Conservation (phyloP, 1,284 basidiomycete species). For the Sphagnurus paluster region DNA sequence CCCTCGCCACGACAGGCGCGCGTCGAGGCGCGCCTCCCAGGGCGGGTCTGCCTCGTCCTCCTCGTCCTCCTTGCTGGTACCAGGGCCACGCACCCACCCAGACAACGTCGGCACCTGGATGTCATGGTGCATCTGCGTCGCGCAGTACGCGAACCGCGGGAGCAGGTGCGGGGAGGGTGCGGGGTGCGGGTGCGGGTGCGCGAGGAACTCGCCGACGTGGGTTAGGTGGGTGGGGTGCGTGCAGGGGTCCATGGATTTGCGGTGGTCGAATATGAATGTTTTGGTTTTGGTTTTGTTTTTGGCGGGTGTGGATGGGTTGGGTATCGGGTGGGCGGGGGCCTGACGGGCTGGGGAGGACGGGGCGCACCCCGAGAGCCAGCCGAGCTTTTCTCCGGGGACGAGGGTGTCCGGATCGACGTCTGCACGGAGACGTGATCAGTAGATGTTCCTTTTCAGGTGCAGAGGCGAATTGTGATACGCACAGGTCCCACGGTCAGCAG, state of each 20-base stretch:
- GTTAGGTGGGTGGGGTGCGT: slow-evolving; percentile 49
- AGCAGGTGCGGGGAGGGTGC: slow-evolving; percentile 40
- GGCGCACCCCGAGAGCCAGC: slow-evolving; percentile 39
- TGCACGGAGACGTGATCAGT: slow-evolving; percentile 12
- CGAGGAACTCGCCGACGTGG: slow-evolving; percentile 54
- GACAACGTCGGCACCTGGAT: slow-evolving; percentile 47
- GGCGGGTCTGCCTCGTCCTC: slow-evolving; percentile 52
- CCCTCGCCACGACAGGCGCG: slow-evolving; percentile 64
- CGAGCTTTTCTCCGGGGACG: slow-evolving; percentile 29
- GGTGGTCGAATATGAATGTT: slow-evolving; percentile 51
- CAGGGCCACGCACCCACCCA: slow-evolving; percentile 37
- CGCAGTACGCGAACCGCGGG: slow-evolving; percentile 56
- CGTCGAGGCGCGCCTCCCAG: slow-evolving; percentile 59
- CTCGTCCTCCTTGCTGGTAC: slow-evolving; percentile 33
- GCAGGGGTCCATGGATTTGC: slow-evolving; percentile 59
- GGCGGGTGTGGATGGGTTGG: slow-evolving; percentile 24
- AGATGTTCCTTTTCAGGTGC: neutral
- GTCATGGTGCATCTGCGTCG: slow-evolving; percentile 57
- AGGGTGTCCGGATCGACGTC: slow-evolving; percentile 28
- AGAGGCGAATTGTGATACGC: slow-evolving; percentile 20
- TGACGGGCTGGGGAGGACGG: slow-evolving; percentile 39
- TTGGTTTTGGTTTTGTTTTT: slow-evolving; percentile 35
- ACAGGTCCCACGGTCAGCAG: slow-evolving; percentile 36
- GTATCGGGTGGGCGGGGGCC: too few relatives aligned
- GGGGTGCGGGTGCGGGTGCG: slow-evolving; percentile 41